Base-by-base conservation (phyloP, 177 flowering plant genomes). In the Vitis hybrid region DNA sequence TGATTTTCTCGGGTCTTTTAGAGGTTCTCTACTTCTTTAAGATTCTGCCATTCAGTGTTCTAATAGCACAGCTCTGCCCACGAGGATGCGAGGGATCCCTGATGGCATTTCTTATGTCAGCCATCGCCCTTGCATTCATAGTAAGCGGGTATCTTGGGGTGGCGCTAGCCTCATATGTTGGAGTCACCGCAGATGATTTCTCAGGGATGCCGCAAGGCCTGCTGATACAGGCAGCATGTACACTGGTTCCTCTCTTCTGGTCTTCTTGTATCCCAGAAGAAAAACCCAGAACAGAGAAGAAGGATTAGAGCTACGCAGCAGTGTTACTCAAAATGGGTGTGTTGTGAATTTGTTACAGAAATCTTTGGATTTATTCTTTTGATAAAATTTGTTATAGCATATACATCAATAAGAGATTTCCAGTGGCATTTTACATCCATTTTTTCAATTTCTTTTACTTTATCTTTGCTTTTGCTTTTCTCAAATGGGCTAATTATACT, bases 51-150 rank as follows among this genome's bases (percentile, higher is more conserved):
- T 89, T 91, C 66, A 87, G 77, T 55, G 86, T 93, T n/a, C 69
- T 90, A 15, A 78, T 89, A 61, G 95, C 94, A 5, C 80, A 87
- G 77, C 87, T 91, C 14, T 92, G 97, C 65, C 99, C 98, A 2
- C 83, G 80, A 0, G 99, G 99, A 1, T 94, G 97, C 65, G 99
- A 93, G 74, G 99, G 97, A 9, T 96, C 99, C 62, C 59, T 96
- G 1, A 94, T 96, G 97, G 98, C 99, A 1, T 88, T 96, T 76
- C 84, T 92, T 13, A 91, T 89, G 88, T 93, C 99, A 9, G 84
- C 94, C 7, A 52, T 88, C 11, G 93, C 99, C 18, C 80, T 94
- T 6, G 80, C 98, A 3, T 62, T 86, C 40, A 91, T 96, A 46
- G 82, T 94, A n/a, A 88, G 97, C 66, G 98, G 99, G 2, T 96